Percentiles rank a stretch among this genome's conserved stretches.
Conservation (phyloP, 1,284 basidiomycete species). For the Phaffia rhodozyma region DNA sequence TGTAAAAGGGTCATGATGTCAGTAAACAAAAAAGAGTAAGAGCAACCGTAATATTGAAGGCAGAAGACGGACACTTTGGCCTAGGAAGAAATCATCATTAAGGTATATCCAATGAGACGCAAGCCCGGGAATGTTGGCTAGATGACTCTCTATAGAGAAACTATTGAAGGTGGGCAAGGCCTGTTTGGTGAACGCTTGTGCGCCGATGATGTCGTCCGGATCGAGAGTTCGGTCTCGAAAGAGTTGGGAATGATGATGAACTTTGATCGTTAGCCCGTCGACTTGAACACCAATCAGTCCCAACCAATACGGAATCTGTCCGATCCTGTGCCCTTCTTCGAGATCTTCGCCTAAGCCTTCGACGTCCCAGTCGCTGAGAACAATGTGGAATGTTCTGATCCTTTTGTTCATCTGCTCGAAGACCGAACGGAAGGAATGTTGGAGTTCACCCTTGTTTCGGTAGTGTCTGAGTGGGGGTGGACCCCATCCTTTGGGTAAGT, state of each 20-base stretch:
- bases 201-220: neutral
- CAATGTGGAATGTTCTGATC: slow-evolving; percentile 8
- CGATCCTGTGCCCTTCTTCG: slow-evolving; percentile 6
- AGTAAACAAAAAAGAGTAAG: neutral
- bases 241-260: slow-evolving; percentile 16
- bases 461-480: slow-evolving; percentile 5
- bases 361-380: slow-evolving; percentile 11
- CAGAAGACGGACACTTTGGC: neutral
- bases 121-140: slow-evolving; percentile 15
- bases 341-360: neutral
- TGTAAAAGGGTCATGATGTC: neutral
- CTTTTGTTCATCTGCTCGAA: neutral
- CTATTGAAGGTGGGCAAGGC: slow-evolving; percentile 9
- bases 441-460: slow-evolving; percentile 12
- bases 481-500: slow-evolving; percentile 3
- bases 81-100: slow-evolving; percentile 12
- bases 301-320: slow-evolving; percentile 13
- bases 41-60: neutral
- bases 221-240: slow-evolving; percentile 5
- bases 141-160: slow-evolving; percentile 17
- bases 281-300: neutral
- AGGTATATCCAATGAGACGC: slow-evolving; percentile 10
- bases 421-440: slow-evolving; percentile 5
- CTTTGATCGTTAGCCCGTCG: slow-evolving; percentile 1
- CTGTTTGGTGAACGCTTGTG: neutral